Conservation (phyloP, 805 yeast genomes). For the Saccharomycopsis guyanensis region DNA sequence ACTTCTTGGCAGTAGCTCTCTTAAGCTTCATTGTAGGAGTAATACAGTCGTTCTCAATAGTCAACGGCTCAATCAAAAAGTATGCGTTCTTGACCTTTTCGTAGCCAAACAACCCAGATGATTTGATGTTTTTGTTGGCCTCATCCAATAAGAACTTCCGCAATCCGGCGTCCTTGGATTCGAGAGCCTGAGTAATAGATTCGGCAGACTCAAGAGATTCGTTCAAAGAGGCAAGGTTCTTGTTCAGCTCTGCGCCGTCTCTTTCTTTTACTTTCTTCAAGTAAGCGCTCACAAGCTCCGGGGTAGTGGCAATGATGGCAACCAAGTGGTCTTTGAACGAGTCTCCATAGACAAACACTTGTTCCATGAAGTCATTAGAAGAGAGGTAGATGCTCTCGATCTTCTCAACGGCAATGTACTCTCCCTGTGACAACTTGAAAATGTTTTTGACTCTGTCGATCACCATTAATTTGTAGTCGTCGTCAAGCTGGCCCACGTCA, state of each 20-base stretch:
- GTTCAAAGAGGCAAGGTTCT: neutral
- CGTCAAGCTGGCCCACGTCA: constrained; percentile 38
- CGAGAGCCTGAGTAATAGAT: constrained; percentile 10
- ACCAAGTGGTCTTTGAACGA: constrained; percentile 45
- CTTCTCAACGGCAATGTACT: constrained; percentile 59
- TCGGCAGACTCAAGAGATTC: constrained; percentile 1
- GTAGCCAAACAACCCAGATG: constrained; percentile 45
- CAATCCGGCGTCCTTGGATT: constrained; percentile 7
- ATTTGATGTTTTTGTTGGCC: constrained; percentile 33
- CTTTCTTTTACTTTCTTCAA: neutral
- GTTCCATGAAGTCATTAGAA: constrained; percentile 34
- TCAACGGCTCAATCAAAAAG: constrained; percentile 52
- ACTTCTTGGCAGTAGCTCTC: constrained; percentile 40
- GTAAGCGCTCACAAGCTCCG: constrained; percentile 23
- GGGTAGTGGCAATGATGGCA: constrained; percentile 48
- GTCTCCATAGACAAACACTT: constrained; percentile 49
- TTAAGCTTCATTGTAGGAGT: constrained; percentile 63
- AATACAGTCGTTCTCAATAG: constrained; percentile 49
- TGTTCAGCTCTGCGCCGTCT: neutral
- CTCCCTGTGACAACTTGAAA: constrained; percentile 52
- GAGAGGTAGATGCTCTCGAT: constrained; percentile 50
- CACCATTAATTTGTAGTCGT: constrained; percentile 34
- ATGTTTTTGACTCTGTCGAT: constrained; percentile 62
- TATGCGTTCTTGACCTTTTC: constrained; percentile 52
- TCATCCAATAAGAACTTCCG: constrained; percentile 26